Evolutionary conservation across 805 yeast genomes (phyloP), one percentile per base, ranked within the genome.

Genomic region (Cyberlindnera maclurae): DNA sequence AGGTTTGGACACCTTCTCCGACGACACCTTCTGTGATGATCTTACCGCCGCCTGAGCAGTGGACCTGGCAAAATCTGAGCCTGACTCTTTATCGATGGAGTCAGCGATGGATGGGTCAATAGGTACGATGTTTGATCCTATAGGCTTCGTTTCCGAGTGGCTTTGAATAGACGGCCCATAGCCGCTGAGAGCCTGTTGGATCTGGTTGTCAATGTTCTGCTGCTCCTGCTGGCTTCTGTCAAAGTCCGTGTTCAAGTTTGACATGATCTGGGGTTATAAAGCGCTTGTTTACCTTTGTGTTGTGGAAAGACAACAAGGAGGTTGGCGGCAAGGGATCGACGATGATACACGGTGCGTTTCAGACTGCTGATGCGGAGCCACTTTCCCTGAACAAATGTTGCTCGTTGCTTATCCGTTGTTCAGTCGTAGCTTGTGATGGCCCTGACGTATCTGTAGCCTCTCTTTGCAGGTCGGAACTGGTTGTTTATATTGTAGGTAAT

Each of bases 71-170:
- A 42, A 44, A 12, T 40, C 42, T 9, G 31, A 12, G 12, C 43
- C 41, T 12, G 40, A 39, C 7, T 40, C 45, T 31, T 41, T 42
- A 22, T 46, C 44, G 3, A 40, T 31, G 4, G 38, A 40, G 8
- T 46, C 44, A 5, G 49, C 50, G 16, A 52, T 50, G 9, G 56
- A 49, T 3, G 56, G 56, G 29, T 52, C 56, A 15, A 52, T 45
- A 24, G 56, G 56, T 4, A 51, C 52, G 32, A 40, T 6, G 20
- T 24, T 37, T 37, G 27, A 28, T 32, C 15, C 8, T 31, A 32
- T 39, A 33, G 26, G 15, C 31, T 12, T 31, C 29, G 26, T 40
- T 7, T 34, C 29, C 24, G 32, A 37, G 24, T 39, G 45, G 3
- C 34, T 30, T 20, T 20, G 24, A 20, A 20, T 20, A 8, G 24